phyloP scores from a whole-genome alignment of 2,329 filamentous ascomycete genomes.

The Ophiocordyceps camponoti-saundersi region DNA sequence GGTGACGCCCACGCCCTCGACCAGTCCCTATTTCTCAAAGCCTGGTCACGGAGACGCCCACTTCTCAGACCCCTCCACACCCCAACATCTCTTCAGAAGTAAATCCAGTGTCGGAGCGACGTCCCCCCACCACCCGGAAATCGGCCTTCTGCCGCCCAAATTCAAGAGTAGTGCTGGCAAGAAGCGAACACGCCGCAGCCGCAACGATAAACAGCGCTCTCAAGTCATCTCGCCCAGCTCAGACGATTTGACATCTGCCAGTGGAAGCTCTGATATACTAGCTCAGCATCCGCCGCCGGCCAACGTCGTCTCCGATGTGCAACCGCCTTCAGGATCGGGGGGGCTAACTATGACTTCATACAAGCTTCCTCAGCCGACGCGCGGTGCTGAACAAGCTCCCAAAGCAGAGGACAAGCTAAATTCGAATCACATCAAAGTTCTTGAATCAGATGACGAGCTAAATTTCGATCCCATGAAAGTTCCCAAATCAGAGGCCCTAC shows the following conservation, averaged over 20 bases:
- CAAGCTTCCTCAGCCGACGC: constrained; percentile 4
- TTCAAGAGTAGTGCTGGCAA: background rate
- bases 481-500: constrained; percentile 14
- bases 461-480: constrained; percentile 2
- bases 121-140: background rate
- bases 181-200: background rate
- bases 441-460: constrained; percentile 16
- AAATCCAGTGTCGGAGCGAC: background rate
- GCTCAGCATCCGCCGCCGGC: constrained; percentile 5
- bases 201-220: background rate
- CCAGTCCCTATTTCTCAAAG: background rate
- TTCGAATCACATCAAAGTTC: constrained; percentile 2
- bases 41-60: constrained; percentile 1
- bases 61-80: background rate
- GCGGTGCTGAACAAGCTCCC: constrained; percentile 2
- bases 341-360: constrained; percentile 1
- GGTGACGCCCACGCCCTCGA: background rate
- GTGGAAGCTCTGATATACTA: constrained; percentile 11
- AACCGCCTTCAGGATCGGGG: background rate
- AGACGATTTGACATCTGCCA: background rate
- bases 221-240: background rate
- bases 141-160: background rate
- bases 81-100: background rate
- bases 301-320: constrained; percentile 9
- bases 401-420: constrained; percentile 16